Percentiles rank a stretch among this genome's conserved stretches.
These are phyloP conservation scores for Gilbertella persicaria DNA, from an alignment of 371 early-diverging fungal genomes.

Conservation along the genomic window DNA sequence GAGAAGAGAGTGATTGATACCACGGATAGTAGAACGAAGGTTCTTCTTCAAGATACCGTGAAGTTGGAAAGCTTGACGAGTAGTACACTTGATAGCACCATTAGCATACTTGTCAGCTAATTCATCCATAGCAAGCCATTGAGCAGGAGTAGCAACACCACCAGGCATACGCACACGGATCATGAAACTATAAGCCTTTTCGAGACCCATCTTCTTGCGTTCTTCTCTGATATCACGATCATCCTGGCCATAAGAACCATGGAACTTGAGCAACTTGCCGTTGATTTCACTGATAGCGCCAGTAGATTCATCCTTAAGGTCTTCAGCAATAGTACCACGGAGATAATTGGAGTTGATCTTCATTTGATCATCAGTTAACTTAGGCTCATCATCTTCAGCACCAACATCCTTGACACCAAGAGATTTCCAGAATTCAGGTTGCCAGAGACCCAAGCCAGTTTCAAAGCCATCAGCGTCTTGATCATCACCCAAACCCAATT, in stretches of 20 bases:
- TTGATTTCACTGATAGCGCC: constrained; percentile 87
- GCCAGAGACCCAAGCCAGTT: constrained; percentile 80
- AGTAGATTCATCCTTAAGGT: constrained; percentile 80
- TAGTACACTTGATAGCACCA: constrained; percentile 89
- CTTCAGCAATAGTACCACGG: constrained; percentile 89
- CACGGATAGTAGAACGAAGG: constrained; percentile 83
- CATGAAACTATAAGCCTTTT: constrained; percentile 94
- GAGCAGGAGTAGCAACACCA: constrained; percentile 83
- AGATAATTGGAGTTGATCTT: constrained; percentile 88
- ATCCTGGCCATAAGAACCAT: constrained; percentile 95
- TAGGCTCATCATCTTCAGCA: constrained; percentile 70
- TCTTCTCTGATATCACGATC: constrained; percentile 92
- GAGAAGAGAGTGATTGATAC: constrained; percentile 85
- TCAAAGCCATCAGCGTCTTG: constrained; percentile 90
- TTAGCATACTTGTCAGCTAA: constrained; percentile 82
- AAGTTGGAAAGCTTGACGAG: constrained; percentile 94
- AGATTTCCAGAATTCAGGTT: constrained; percentile 79
- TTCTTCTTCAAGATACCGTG: constrained; percentile 92
- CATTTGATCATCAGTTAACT: constrained; percentile 85
- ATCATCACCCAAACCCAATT: constrained; percentile 86
- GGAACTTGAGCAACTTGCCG: constrained; percentile 93
- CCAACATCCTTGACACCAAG: constrained; percentile 70
- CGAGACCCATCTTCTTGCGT: constrained; percentile 81
- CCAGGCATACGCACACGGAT: constrained; percentile 93
- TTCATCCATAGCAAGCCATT: constrained; percentile 92